A percentile compares a stretch with the other conserved stretches of the same genome.
Conservation (phyloP, 1,284 basidiomycete genomes). For the Amylostereum chailletii region DNA sequence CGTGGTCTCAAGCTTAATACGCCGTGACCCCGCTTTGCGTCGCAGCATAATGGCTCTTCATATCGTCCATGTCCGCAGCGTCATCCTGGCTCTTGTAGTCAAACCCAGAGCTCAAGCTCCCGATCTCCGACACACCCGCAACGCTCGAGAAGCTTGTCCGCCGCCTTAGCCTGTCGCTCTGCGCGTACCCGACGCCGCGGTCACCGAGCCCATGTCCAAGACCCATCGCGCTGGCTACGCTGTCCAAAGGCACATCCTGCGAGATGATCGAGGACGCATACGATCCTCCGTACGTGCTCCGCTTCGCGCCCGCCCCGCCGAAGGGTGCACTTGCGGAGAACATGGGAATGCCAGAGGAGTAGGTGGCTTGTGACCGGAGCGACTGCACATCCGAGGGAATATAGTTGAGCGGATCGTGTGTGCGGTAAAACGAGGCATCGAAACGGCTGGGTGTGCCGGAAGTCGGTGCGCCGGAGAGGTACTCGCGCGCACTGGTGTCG, state of each 20-base stretch:
- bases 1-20: constrained; percentile 35
- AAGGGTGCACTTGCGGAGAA: constrained; percentile 68
- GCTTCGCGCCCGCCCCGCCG: constrained; percentile 53
- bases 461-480: constrained; percentile 39
- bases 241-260: constrained; percentile 66
- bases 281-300: constrained; percentile 62
- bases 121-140: constrained; percentile 68
- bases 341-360: constrained; percentile 83
- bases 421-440: constrained; percentile 90
- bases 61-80: constrained; percentile 65
- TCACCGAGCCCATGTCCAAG: constrained; percentile 18
- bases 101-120: constrained; percentile 56
- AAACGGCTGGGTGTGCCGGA: constrained; percentile 87
- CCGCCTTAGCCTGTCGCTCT: constrained; percentile 63
- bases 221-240: constrained; percentile 55
- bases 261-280: constrained; percentile 90
- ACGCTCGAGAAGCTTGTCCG: constrained; percentile 70
- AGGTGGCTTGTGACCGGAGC: constrained; percentile 88
- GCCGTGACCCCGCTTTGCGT: constrained; percentile 79
- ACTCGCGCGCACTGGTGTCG: constrained; percentile 79
- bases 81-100: constrained; percentile 87
- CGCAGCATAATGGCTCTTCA: constrained; percentile 77
- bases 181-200: constrained; percentile 68
- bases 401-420: constrained; percentile 89
- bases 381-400: constrained; percentile 95